These are phyloP conservation scores for Lipomyces kockii DNA, from an alignment of 805 yeast genomes.

Conservation along the genomic window DNA sequence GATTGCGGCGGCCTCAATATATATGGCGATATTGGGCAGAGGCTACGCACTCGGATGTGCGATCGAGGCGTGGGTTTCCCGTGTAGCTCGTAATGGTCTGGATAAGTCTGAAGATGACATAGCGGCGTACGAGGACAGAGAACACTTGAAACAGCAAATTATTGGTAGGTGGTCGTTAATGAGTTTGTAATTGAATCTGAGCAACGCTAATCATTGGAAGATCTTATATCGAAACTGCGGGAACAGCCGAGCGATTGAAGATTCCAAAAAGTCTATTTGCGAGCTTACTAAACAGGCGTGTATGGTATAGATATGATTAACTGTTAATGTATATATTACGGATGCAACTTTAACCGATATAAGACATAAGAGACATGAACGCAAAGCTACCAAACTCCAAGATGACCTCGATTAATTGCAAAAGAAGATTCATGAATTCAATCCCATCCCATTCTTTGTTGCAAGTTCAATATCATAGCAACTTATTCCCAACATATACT, in stretches of 20 bases:
- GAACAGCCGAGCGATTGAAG: background rate
- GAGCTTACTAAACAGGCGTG: background rate
- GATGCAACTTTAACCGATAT: background rate
- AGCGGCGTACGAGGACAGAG: background rate
- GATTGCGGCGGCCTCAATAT: constrained; percentile 23
- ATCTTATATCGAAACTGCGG: background rate
- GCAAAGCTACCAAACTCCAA: background rate
- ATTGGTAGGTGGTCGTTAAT: background rate
- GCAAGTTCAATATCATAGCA: background rate
- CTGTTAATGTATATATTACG: background rate
- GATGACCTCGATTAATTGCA: background rate
- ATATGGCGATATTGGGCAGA: constrained; percentile 11
- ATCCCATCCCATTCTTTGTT: background rate
- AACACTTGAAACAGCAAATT: background rate
- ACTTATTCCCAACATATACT: no score
- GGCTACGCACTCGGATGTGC: constrained; percentile 6
- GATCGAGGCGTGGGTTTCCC: background rate
- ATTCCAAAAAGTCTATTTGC: background rate
- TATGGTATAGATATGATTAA: background rate
- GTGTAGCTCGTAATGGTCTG: background rate
- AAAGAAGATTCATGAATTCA: no score
- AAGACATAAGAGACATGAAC: background rate
- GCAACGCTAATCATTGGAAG: background rate
- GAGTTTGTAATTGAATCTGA: background rate
- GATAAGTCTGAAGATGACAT: background rate